Evolutionary conservation across 2,329 filamentous ascomycete genomes (phyloP).

Genomic region (Claviceps quebecensis): DNA sequence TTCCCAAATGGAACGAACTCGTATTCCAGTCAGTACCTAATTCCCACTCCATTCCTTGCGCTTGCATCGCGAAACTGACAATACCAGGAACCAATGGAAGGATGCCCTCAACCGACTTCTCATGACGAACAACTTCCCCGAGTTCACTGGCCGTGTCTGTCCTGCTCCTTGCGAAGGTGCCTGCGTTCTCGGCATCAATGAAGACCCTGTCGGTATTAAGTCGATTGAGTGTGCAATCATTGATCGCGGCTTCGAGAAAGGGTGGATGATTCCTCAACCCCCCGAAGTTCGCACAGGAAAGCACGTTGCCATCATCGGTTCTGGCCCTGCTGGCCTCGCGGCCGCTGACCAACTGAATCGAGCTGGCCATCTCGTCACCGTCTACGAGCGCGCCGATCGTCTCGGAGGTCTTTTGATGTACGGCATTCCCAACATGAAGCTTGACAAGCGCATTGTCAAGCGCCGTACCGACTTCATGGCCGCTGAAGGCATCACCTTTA

Average conservation of each 20-base stretch:
- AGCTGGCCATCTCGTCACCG: conserved; percentile 73
- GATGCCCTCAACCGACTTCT: conserved; percentile 83
- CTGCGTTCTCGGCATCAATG: conserved; percentile 91
- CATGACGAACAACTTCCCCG: conserved; percentile 97
- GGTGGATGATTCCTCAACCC: conserved; percentile 83
- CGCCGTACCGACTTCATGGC: conserved; percentile 92
- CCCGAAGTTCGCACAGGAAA: conserved; percentile 75
- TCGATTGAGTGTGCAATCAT: conserved; percentile 97
- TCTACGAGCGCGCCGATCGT: conserved; percentile 88
- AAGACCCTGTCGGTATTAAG: conserved; percentile 95
- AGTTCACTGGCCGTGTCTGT: conserved; percentile 94
- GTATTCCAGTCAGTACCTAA: conserved; percentile 36
- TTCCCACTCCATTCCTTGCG: not conserved
- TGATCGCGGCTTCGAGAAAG: conserved; percentile 93
- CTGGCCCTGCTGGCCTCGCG: conserved; percentile 81
- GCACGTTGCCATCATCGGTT: conserved; percentile 78
- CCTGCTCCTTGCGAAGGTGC: conserved; percentile 93
- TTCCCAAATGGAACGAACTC: conserved; percentile 90
- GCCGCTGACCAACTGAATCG: conserved; percentile 89
- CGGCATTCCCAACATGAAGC: conserved; percentile 98
- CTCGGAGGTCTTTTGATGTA: conserved; percentile 92
- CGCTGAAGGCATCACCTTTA: conserved; percentile 71
- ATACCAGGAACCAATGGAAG: conserved; percentile 53
- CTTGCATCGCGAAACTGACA: not conserved
- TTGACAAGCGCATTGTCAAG: conserved; percentile 95